Evolutionary conservation across 345 rosid genomes (phyloP), one percentile per base, ranked within the genome.

Genomic region (Brassica carinata): DNA sequence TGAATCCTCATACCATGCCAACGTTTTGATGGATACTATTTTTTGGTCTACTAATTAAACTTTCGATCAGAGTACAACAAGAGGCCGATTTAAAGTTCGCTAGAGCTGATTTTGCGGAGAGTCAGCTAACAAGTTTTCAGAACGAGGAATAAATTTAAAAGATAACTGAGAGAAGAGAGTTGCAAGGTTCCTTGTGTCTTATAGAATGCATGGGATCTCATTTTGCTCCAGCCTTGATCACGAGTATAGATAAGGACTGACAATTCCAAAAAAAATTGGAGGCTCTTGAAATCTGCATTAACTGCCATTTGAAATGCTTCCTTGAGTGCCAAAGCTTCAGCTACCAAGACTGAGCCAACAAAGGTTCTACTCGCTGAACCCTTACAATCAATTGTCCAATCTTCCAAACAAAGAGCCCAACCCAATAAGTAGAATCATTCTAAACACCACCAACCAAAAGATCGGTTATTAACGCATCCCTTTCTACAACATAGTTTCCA

Each of bases 1-100:
- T 68, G 72, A 48, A 61, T 73, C 38, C 7, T 67, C 64, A 19
- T 57, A 17, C 27, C 53, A 73, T 40, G 29, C 13, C 36, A 67
- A 29, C 7, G 67, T 40, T 23, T 23, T 72, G 8, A 3, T 66
- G 33, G 59, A 65, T 19, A 3, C 7, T 57, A 18, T 26, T 36
- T 30, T 36, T 7, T 36, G 8, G 43, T 7, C 43, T 1, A 36
- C 43, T 36, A 2, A 36, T 2, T 7, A 36, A 36, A 36, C 43
- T 36, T 36, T 36, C 9, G 9, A 36, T 36, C 9, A 36, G 8
- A 36, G 8, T 36, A 36, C 43, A 36, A 7, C 43, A 36, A 36
- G 43, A 8, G 43, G 2, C 8, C 8, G 9, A 36, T 8, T 8
- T 36, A 36, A 36, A 8, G 43, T 36, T 36, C 43, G 43, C 43